Evolutionary conservation across 2,329 filamentous ascomycete species (phyloP).

Genomic region (Microsporum audouinii): DNA sequence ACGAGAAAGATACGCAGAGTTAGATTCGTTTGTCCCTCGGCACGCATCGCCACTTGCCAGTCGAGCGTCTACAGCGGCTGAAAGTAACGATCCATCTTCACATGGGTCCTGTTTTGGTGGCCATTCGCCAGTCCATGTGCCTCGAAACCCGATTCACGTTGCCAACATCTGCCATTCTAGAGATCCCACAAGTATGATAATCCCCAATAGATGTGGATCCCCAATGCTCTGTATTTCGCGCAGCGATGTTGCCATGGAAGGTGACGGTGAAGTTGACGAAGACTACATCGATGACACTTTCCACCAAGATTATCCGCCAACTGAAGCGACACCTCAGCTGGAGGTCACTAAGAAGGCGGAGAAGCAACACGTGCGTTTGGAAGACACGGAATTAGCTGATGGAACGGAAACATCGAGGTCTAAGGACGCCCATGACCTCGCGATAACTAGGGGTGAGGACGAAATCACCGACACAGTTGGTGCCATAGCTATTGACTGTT

Average conservation of each 20-base stretch:
- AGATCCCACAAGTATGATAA: background rate
- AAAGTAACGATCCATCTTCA: conserved; percentile 2
- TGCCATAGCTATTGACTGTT: conserved; percentile 79
- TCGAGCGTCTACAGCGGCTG: background rate
- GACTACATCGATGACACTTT: conserved; percentile 1
- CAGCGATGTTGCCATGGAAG: background rate
- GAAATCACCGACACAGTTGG: conserved; percentile 88
- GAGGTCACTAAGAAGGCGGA: background rate
- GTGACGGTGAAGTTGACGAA: background rate
- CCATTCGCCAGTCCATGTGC: conserved; percentile 4
- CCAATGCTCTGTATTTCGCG: background rate
- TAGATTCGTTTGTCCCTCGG: background rate
- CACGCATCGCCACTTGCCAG: background rate
- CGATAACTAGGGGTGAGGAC: conserved; percentile 33
- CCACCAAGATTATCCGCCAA: background rate
- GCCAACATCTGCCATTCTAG: background rate
- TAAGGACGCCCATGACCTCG: background rate
- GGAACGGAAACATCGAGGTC: background rate
- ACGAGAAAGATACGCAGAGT: conserved; percentile 17
- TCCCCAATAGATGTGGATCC: background rate
- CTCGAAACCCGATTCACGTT: background rate
- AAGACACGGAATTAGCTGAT: background rate
- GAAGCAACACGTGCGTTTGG: background rate
- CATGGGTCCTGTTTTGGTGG: conserved; percentile 1
- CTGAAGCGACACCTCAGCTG: background rate